Evolutionary conservation across 371 early-diverging fungal genomes (phyloP), one percentile per base, ranked within the genome.

Genomic region (Fennellomyces sp.): DNA sequence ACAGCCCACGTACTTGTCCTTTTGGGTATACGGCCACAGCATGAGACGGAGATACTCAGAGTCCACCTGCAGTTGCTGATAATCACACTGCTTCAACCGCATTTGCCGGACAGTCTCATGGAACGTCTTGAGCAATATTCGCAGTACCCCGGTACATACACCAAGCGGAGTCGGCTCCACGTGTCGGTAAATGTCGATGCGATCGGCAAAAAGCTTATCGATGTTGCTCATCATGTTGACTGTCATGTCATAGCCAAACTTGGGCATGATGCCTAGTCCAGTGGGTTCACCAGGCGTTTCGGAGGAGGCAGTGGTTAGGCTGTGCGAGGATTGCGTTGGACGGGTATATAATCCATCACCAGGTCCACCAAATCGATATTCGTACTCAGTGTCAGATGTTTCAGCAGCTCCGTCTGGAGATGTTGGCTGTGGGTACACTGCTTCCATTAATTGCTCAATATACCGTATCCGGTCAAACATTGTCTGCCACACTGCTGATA

Each of bases 191-290:
- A 84, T 80, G 57, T 85, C 88, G 7, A 87, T 76, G 1, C 84
- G 78, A 17, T 89, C 91, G 25, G 85, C 81, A 69, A 91, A 91
- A 27, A 91, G 68, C 36, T 84, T 84, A 55, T 86, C 87, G 61
- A 91, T 89, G 60, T 85, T 83, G 49, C 72, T 82, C 65, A 88
- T 64, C 69, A 89, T 58, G 19, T 65, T 57, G 62, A 65, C 49
- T 72, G 70, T 57, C 47, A 70, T 63, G 17, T 70, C 70, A 29
- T 61, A 66, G 6, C 68, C 64, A 58, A 65, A 60, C n/a, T 61
- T 64, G 47, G 56, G 50, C 21, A 65, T 54, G 15, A 65, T 59
- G 35, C 67, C 67, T 26, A 66, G 57, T 12, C 65, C 63, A 27
- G 52, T 26, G 1, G 47, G 15, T 13, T 52, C 52, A 39, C 50